Evolutionary conservation across 176 grass and related monocot genomes (phyloP), one percentile per base, ranked within the genome.

Genomic region (Musa beccarii): DNA sequence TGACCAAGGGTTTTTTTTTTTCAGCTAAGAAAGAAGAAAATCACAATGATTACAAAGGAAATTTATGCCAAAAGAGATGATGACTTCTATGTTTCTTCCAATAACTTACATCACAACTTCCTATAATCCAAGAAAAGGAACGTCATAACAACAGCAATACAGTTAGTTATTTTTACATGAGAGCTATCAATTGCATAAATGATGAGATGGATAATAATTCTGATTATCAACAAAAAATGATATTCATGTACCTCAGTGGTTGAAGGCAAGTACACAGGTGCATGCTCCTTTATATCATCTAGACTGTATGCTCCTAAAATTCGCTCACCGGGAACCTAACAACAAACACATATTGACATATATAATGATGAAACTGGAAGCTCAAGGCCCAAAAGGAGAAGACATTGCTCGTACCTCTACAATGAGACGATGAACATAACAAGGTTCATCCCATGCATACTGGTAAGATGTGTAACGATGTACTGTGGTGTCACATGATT

Each of bases 391-490:
- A 74, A 66, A 24, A 43, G 16, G 52, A 25, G 10, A 52, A 61
- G 19, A 16, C 72, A 13, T 53, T 9, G 11, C 17, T 2, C 78
- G 65, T 73, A 96, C 93, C 93, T 97, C 93, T 76, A 97, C 78
- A 82, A 85, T 83, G 66, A 97, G 93, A 72, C 90, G 90, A 77
- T 93, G 93, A 85, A 90, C 84, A 80, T 89, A 97, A 79, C 85
- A 97, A 75, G 93, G 93, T 83, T 97, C 93, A 85, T 97, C 93
- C 93, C 90, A 97, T 85, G 93, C 87, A 79, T 97, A 97, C 85
- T 90, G 88, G 74, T 84, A 97, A 43, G 87, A 90, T 25, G 86
- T 90, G 82, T 97, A 97, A 59, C 90, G 90, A 87, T 90, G 82
- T 16, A 97, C 84, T 68, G 88, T 81, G 69, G 93, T 97, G 87